A percentile compares a stretch with the other conserved stretches of the same genome.
Evolutionary conservation across 2,329 filamentous ascomycete species (phyloP).

Genomic region (Claviceps fusiformis): DNA sequence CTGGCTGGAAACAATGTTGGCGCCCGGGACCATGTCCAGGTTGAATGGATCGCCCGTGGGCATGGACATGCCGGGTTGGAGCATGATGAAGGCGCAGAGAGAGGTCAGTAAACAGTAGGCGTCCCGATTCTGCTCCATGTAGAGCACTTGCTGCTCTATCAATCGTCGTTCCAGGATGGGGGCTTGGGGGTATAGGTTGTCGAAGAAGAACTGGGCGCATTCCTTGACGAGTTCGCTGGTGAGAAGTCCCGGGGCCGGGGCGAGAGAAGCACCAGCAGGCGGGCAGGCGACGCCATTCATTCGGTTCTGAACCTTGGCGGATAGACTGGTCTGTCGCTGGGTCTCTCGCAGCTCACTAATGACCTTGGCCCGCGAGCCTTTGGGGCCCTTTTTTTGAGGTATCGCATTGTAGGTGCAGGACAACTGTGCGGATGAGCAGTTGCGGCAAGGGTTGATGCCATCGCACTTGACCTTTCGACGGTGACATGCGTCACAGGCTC

Average conservation of each 20-base stretch:
- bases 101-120: conserved; percentile 51
- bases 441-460: conserved; percentile 55
- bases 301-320: conserved; percentile 46
- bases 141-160: conserved; percentile 43
- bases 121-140: conserved; percentile 49
- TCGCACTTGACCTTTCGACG: conserved; percentile 64
- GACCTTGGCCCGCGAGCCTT: conserved; percentile 61
- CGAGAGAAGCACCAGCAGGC: conserved; percentile 31
- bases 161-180: conserved; percentile 47
- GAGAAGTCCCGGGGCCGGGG: conserved; percentile 46
- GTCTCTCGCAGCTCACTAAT: conserved; percentile 60
- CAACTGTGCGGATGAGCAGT: conserved; percentile 53
- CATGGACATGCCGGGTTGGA: conserved; percentile 54
- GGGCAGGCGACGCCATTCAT: conserved; percentile 40
- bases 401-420: conserved; percentile 63
- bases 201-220: conserved; percentile 55
- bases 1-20: conserved; percentile 49
- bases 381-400: conserved; percentile 64
- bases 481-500: conserved; percentile 62
- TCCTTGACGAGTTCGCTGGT: conserved; percentile 50
- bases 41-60: conserved; percentile 42
- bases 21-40: conserved; percentile 42
- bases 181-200: conserved; percentile 49
- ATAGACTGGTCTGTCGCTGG: conserved; percentile 52
- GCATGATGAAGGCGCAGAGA: conserved; percentile 54